Conservation (phyloP, 257 asterid species). For the Rhazya stricta region DNA sequence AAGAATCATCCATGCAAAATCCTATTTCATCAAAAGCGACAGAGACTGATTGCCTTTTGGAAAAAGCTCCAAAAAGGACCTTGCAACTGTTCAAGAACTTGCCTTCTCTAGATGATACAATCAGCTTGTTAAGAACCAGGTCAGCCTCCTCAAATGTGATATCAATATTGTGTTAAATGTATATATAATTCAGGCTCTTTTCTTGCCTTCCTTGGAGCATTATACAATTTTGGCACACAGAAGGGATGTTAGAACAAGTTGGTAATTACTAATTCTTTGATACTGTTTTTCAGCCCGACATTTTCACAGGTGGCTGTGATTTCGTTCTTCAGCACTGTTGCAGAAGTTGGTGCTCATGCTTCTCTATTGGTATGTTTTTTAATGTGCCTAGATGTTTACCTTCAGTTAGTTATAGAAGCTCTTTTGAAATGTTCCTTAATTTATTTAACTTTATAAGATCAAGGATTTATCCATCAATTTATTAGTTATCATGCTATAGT, state of each 20-base stretch:
- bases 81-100: conserved; percentile 41
- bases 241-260: not conserved
- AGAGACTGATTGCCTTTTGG: conserved; percentile 57
- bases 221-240: not conserved
- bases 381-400: not conserved
- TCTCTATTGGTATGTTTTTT: conserved; percentile 50
- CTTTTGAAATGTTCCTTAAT: not conserved
- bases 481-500: not conserved
- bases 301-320: conserved; percentile 78
- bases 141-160: conserved; percentile 12
- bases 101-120: conserved; percentile 54
- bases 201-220: not conserved
- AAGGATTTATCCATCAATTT: not conserved
- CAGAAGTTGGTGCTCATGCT: conserved; percentile 68
- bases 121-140: conserved; percentile 70
- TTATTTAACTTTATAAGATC: not conserved
- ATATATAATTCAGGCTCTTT: not conserved
- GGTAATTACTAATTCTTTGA: not conserved
- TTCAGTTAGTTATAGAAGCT: not conserved
- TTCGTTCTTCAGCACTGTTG: conserved; percentile 59
- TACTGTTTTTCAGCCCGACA: conserved; percentile 56
- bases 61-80: conserved; percentile 50
- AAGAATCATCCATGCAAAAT: conserved; percentile 40
- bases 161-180: not conserved
- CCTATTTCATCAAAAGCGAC: conserved; percentile 19